Percentiles rank a stretch among this genome's conserved stretches.
Evolutionary conservation across 2,329 filamentous ascomycete genomes (phyloP).

Genomic region (Neurospora sp.): DNA sequence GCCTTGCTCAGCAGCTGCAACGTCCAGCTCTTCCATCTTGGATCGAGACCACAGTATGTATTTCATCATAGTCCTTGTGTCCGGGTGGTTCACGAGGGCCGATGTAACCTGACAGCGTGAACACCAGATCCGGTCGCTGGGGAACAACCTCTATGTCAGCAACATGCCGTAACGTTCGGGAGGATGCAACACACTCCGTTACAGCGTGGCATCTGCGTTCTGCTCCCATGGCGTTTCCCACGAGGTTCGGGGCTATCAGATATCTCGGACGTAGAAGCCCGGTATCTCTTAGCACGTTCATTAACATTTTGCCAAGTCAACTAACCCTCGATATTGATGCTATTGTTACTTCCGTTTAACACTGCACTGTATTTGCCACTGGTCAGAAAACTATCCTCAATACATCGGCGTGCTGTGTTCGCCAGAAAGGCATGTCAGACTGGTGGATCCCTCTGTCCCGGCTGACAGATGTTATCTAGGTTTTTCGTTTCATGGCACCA

Average conservation of each 20-base stretch:
- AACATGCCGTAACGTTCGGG: neutral
- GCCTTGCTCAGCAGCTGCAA: slow-evolving; percentile 4
- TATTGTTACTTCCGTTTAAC: neutral
- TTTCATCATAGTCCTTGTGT: slow-evolving; percentile 8
- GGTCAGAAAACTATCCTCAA: neutral
- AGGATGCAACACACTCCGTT: neutral
- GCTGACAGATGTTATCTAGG: neutral
- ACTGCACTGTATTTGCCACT: neutral
- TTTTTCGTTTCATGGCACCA: neutral
- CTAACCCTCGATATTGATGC: neutral
- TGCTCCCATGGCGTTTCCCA: neutral
- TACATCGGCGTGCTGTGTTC: neutral
- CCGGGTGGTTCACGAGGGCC: slow-evolving; percentile 1
- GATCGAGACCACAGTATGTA: slow-evolving; percentile 7
- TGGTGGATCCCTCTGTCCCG: neutral
- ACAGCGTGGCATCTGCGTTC: neutral
- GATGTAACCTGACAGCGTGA: slow-evolving; percentile 8
- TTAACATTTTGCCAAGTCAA: neutral
- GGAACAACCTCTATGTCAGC: neutral
- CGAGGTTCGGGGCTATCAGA: neutral
- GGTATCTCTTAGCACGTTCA: neutral
- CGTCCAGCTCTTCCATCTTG: slow-evolving; percentile 4
- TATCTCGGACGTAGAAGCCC: neutral
- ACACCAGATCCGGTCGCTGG: slow-evolving; percentile 5
- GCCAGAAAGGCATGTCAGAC: neutral